Percentiles rank a stretch among this genome's conserved stretches.
Conservation (phyloP, 441 rosid genomes). For the Codiaeum variegatum region DNA sequence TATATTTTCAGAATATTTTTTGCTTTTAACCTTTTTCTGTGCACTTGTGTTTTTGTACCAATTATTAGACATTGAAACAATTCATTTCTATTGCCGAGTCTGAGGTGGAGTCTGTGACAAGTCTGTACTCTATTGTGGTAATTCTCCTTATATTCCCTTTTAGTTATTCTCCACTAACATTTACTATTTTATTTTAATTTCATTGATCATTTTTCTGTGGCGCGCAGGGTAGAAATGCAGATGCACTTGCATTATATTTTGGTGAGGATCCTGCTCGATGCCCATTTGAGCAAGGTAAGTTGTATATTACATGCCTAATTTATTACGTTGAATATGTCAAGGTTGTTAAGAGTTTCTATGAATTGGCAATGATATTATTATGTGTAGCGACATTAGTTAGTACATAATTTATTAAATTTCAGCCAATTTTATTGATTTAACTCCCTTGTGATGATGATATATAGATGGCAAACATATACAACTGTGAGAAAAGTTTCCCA, state of each 20-base stretch:
- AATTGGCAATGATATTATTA: not conserved
- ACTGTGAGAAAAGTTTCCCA: not conserved
- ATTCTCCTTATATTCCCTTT: conserved; percentile 22
- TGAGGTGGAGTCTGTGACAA: conserved; percentile 75
- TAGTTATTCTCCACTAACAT: conserved; percentile 1
- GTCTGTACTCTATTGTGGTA: conserved; percentile 88
- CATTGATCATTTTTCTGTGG: conserved; percentile 21
- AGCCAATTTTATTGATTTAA: not conserved
- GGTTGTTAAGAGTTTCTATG: not conserved
- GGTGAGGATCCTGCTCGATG: conserved; percentile 95
- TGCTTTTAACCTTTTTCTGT: not conserved
- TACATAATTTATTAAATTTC: not conserved
- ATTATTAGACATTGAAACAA: conserved; percentile 62
- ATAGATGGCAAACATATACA: not conserved
- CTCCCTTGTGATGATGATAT: not conserved
- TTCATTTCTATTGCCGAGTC: conserved; percentile 72
- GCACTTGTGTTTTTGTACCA: conserved; percentile 3
- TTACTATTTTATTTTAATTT: conserved; percentile 12
- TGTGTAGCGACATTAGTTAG: not conserved
- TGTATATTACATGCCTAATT: not conserved
- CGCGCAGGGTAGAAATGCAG: conserved; percentile 94
- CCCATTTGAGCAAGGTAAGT: conserved; percentile 96
- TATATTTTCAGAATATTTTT: not conserved
- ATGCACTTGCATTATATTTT: conserved; percentile 89
- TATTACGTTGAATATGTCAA: not conserved